These are phyloP conservation scores for Aquilaria sinensis DNA, from an alignment of 345 rosid species.

Conservation along the genomic window DNA sequence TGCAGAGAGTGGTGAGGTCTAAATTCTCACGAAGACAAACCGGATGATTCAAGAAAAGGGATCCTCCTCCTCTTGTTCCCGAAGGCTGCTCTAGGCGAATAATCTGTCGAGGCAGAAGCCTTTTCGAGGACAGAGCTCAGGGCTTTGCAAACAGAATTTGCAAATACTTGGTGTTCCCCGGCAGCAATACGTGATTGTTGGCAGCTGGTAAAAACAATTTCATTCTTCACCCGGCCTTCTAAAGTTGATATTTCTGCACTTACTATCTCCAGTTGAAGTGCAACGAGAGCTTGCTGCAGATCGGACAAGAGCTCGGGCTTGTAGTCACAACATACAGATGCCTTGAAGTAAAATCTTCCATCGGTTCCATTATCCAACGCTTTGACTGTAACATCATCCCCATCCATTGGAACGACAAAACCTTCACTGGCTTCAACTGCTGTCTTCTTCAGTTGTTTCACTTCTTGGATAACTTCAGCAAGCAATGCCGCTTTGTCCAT, in stretches of 20 bases:
- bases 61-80: constrained; percentile 40
- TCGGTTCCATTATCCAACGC: constrained; percentile 10
- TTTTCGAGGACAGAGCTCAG: constrained; percentile 39
- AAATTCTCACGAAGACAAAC: constrained; percentile 35
- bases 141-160: constrained; percentile 25
- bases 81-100: constrained; percentile 28
- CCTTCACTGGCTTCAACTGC: constrained; percentile 42
- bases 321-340: constrained; percentile 49
- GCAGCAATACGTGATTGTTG: constrained; percentile 9
- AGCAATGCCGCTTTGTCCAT: constrained; percentile 81
- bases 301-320: constrained; percentile 46
- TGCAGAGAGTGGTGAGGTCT: constrained; percentile 1
- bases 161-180: constrained; percentile 12
- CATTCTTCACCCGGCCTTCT: constrained; percentile 40
- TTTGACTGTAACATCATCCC: constrained; percentile 50
- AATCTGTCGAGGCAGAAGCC: constrained; percentile 29
- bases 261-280: constrained; percentile 35
- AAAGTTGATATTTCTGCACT: constrained; percentile 50
- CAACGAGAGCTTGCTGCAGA: constrained; percentile 38
- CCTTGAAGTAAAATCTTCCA: constrained; percentile 29
- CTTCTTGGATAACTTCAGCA: constrained; percentile 46
- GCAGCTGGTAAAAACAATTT: constrained; percentile 31
- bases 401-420: constrained; percentile 42
- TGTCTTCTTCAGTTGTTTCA: constrained; percentile 42
- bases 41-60: constrained; percentile 32